Conservation (phyloP, 2,329 filamentous ascomycete species). For the Colletotrichum lupini region DNA sequence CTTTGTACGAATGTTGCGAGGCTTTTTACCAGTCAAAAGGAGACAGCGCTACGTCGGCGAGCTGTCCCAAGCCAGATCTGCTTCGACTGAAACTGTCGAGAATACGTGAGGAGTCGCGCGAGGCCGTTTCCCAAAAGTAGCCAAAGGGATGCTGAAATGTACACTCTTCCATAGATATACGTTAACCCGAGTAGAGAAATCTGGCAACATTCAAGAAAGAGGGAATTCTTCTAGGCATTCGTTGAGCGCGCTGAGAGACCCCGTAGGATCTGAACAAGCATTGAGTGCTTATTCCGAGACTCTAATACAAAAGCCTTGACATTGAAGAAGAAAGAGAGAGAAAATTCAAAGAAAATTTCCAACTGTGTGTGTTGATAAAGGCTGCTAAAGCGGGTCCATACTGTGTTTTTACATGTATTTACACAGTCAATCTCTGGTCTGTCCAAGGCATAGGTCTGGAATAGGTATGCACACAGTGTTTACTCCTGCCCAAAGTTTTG, state of each 20-base stretch:
- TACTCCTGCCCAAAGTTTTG: background rate
- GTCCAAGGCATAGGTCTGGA: too few relatives aligned
- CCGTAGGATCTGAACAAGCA: constrained; percentile 90
- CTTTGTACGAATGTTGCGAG: constrained; percentile 93
- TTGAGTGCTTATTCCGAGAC: constrained; percentile 95
- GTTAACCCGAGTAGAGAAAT: constrained; percentile 59
- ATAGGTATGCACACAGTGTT: background rate
- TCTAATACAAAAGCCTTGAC: constrained; percentile 97
- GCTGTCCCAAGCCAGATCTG: constrained; percentile 86
- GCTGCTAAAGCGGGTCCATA: constrained; percentile 39
- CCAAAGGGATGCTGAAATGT: constrained; percentile 46
- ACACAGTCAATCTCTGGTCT: background rate
- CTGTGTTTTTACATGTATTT: background rate
- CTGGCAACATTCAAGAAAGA: constrained; percentile 78
- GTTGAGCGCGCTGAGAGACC: constrained; percentile 96
- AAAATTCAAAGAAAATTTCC: constrained; percentile 51
- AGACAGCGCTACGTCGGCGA: constrained; percentile 78
- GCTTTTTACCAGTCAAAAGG: constrained; percentile 86
- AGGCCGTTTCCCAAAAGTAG: background rate
- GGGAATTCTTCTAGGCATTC: constrained; percentile 90
- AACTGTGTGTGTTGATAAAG: constrained; percentile 84
- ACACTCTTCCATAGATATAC: constrained; percentile 57
- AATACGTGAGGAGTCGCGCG: constrained; percentile 57
- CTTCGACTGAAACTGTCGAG: constrained; percentile 89
- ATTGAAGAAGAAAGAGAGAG: constrained; percentile 71